Base-by-base conservation (phyloP, 805 yeast genomes). In the Tetrapisispora namnaoensis region DNA sequence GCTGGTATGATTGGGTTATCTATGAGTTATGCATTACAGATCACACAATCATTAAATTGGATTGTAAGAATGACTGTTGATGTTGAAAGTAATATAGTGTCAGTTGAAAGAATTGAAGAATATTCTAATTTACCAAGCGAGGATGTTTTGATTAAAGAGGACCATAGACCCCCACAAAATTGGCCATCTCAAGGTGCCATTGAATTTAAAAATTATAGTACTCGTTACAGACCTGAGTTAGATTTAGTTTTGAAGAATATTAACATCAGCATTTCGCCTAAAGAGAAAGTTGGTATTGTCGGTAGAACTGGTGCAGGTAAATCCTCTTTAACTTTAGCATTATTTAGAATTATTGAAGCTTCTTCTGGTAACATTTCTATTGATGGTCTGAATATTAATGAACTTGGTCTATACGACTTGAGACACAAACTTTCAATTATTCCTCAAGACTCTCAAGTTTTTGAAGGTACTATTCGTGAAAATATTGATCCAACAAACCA, bases 51-150 rank as follows among this genome's bases (percentile, higher is more conserved):
- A 0, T 76, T 93, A 68, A 91, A 89, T 67, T 91, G 97, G 97
- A 88, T 93, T 68, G 98, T 93, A 30, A 79, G 99, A 70, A 91
- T 90, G 98, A 87, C 97, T 0, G 99, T 93, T 41, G 99, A 93
- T 59, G 96, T 93, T 42, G 99, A 93, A 68, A 89, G 97, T 13
- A 91, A 89, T 67, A 90, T 93, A 70, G 99, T 93, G 37, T 86
- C 95, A 18, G 96, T 95, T 42, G 99, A 91, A 71, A 82, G 99
- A 70, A 82, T 91, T 47, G 74, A 86, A 67, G 99, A 91, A 66
- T 91, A 90, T 66, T 78, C 95, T 36, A 66, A 70, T n/a, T 71
- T 93, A 52, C 70, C 70, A 37, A 73, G 89, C n/a, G 99, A 93
- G 70, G 98, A 97, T 8, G 87, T 93, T 1, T 80, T 74, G 47